Evolutionary conservation across 202 grass and related monocot genomes (phyloP).

Genomic region (Elaeis oleifera): DNA sequence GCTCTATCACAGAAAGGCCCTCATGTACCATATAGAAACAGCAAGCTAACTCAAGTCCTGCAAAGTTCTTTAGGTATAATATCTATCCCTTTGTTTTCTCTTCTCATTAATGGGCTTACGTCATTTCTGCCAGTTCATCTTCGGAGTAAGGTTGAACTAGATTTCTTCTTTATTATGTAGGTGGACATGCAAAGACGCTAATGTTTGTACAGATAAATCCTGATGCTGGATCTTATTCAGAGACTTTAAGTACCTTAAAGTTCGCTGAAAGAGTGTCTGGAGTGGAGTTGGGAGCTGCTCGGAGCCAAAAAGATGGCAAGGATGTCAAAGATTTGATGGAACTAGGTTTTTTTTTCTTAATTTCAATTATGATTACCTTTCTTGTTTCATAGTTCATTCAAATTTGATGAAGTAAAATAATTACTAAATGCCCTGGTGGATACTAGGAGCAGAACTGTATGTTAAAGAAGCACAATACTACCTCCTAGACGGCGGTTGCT

Average conservation of each 20-base stretch:
- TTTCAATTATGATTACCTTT: not conserved
- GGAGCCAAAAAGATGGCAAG: constrained; percentile 67
- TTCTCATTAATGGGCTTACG: constrained; percentile 5
- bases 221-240: constrained; percentile 66
- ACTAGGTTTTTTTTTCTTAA: constrained; percentile 29
- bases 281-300: constrained; percentile 73
- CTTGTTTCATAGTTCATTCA: constrained; percentile 2
- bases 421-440: too few species aligned
- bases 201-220: constrained; percentile 96
- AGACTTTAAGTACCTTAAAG: constrained; percentile 79
- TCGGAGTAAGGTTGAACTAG: not conserved
- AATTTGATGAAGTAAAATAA: not conserved
- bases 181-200: constrained; percentile 85
- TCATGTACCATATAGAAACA: constrained; percentile 87
- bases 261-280: constrained; percentile 88
- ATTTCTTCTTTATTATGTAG: constrained; percentile 30
- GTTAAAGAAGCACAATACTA: too few species aligned
- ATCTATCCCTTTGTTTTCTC: constrained; percentile 10
- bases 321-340: constrained; percentile 82
- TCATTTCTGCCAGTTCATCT: not conserved
- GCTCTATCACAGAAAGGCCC: constrained; percentile 68
- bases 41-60: constrained; percentile 96
- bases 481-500: too few species aligned
- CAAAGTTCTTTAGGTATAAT: constrained; percentile 73
- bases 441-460: too few species aligned